Evolutionary conservation across 768 basidiomycete species (phyloP), one percentile per base, ranked within the genome.

Genomic region (Mycena galericulata): DNA sequence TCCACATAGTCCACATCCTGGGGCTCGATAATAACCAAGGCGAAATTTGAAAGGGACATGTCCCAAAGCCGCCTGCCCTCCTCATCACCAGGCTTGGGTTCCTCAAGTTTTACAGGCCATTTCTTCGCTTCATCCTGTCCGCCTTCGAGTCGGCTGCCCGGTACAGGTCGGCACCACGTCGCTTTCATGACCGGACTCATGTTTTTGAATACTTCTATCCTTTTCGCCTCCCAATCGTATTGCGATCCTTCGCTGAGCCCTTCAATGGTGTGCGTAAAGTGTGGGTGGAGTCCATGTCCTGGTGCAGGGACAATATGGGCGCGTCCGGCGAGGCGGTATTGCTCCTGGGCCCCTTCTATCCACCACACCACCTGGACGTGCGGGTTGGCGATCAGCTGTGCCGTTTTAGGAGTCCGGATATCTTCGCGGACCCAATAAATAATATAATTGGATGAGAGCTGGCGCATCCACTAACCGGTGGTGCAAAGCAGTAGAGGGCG

Each of bases 341-440:
- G 95, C 75, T 93, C 89, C 58, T 85, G 77, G 0, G 88, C 85
- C 24, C 86, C 85, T 32, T 86, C 83, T 58, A 90, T 85, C 92
- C 93, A 96, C 90, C 92, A 95, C 14, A 84, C 87, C 46, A 91
- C 70, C 75, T 95, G 91, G 67, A 90, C 86, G 46, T 81, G 76
- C 12, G 84, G 74, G 62, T 82, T 82, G 40, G 81, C 74, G 26
- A 79, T 80, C 51, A 94, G 79, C 70, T 94, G 90, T 1, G 77
- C 51, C 36, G 88, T 84, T 73, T 96, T 96, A 24, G 89, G 88
- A 2, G 89, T 84, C 27, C 94, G 91, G 50, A 90, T 76, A 79
- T 95, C 94, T 70, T 56, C n/a, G 26, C 18, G 17, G 24, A 1
- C 14, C 17, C 1, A 8, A 17, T 29, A 46, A 26, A 63, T 40